These are phyloP conservation scores for Penicillium steckii DNA, from an alignment of 495 filamentous ascomycete genomes.

Conservation along the genomic window DNA sequence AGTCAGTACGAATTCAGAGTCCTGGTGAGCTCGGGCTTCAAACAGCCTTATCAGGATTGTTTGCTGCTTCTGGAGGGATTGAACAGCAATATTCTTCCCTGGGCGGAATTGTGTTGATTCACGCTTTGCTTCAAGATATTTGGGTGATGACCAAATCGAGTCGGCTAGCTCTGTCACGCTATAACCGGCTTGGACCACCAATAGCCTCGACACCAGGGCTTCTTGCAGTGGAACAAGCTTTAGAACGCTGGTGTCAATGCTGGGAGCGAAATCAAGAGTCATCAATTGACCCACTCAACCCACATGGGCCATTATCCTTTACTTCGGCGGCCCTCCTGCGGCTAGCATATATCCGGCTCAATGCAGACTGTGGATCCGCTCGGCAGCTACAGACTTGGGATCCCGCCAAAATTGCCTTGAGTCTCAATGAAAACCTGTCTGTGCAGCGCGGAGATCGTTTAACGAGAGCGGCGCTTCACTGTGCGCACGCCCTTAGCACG, in stretches of 20 bases:
- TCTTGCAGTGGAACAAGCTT: conserved; percentile 54
- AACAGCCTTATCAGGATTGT: conserved; percentile 31
- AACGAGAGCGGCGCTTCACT: conserved; percentile 61
- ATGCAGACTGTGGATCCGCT: conserved; percentile 62
- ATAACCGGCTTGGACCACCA: conserved; percentile 34
- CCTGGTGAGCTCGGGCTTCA: conserved; percentile 34
- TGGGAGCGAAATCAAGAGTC: conserved; percentile 59
- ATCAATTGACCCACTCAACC: conserved; percentile 48
- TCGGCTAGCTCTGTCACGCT: conserved; percentile 38
- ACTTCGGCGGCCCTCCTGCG: conserved; percentile 65
- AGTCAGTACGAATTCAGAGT: conserved; percentile 25
- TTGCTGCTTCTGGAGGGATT: conserved; percentile 19
- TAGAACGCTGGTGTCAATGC: conserved; percentile 61
- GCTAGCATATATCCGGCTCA: conserved; percentile 66
- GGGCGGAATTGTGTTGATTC: conserved; percentile 66
- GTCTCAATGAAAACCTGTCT: conserved; percentile 56
- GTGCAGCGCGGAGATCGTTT: conserved; percentile 57
- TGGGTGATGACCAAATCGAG: conserved; percentile 63
- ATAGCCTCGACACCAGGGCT: conserved; percentile 50
- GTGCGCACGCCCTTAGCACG: conserved; percentile 66
- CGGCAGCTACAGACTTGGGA: conserved; percentile 62
- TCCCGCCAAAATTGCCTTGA: conserved; percentile 56
- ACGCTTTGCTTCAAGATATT: conserved; percentile 68
- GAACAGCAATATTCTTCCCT: conserved; percentile 50
- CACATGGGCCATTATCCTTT: conserved; percentile 61